phyloP scores from a whole-genome alignment of 768 basidiomycete species.

The Leucocoprinus birnbaumii region DNA sequence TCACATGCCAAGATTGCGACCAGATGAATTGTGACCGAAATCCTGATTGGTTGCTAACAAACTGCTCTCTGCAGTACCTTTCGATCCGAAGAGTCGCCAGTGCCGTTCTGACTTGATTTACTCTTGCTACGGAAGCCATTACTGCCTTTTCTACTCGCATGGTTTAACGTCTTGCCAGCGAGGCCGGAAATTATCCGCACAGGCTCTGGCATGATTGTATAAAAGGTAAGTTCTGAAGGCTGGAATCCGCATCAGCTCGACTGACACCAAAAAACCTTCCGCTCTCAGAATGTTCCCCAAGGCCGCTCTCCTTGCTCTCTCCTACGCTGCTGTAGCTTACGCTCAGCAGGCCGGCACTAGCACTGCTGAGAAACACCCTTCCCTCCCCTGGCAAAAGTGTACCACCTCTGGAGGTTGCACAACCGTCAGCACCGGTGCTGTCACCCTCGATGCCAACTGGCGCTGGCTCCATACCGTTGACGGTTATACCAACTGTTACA shows the following conservation, averaged over 20 bases:
- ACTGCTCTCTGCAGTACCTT: neutral
- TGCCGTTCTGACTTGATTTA: neutral
- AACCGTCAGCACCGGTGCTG: conserved; percentile 16
- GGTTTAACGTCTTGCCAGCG: neutral
- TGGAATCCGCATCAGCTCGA: neutral
- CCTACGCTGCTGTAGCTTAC: conserved; percentile 25
- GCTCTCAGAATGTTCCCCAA: neutral
- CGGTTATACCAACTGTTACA: conserved; percentile 28
- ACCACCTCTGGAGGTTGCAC: conserved; percentile 26
- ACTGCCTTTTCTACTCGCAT: neutral
- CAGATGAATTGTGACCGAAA: neutral
- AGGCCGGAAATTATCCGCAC: neutral
- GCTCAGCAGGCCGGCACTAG: conserved; percentile 42
- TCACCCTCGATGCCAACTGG: conserved; percentile 46
- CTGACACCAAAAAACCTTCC: neutral
- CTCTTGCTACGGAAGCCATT: neutral
- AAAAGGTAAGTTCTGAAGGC: neutral
- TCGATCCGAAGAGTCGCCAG: neutral
- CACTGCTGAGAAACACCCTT: conserved; percentile 39
- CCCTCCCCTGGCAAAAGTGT: conserved; percentile 34
- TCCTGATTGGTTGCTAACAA: neutral
- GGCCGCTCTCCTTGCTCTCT: conserved; percentile 22
- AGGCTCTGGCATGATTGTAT: neutral
- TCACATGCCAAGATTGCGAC: no score
- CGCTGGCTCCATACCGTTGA: conserved; percentile 33